These are phyloP conservation scores for Saxispiralis lemnorum DNA, from an alignment of 495 filamentous ascomycete genomes.

Conservation along the genomic window DNA sequence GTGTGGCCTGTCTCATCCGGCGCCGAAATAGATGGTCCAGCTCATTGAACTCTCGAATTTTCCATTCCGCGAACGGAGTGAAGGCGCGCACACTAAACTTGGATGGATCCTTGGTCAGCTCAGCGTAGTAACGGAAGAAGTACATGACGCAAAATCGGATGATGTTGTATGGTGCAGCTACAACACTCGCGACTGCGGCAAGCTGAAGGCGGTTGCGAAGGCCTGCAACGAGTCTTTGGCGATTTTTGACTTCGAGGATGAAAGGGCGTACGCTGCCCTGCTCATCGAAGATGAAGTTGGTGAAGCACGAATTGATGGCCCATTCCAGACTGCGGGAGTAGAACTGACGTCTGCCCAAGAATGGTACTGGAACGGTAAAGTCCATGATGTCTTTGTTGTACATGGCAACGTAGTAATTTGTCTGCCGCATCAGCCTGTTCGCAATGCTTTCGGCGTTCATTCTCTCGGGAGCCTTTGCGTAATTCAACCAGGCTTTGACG, in stretches of 20 bases:
- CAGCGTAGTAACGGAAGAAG: conserved; percentile 54
- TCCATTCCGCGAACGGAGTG: conserved; percentile 89
- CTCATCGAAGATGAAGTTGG: conserved; percentile 87
- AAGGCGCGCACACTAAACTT: conserved; percentile 70
- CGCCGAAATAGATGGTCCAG: conserved; percentile 79
- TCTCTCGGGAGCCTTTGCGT: conserved; percentile 74
- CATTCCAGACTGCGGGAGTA: conserved; percentile 73
- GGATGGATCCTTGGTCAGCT: conserved; percentile 84
- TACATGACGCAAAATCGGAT: conserved; percentile 70
- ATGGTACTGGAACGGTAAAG: conserved; percentile 68
- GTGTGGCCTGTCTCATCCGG: conserved; percentile 82
- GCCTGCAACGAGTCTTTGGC: conserved; percentile 56
- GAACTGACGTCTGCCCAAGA: conserved; percentile 56
- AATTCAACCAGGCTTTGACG: conserved; percentile 44
- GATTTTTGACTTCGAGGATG: conserved; percentile 67
- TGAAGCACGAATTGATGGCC: conserved; percentile 71
- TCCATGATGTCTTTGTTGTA: conserved; percentile 93
- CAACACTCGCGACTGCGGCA: conserved; percentile 66
- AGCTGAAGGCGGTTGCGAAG: conserved; percentile 62
- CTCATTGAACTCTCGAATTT: conserved; percentile 96
- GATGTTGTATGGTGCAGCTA: conserved; percentile 69
- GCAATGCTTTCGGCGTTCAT: conserved; percentile 96
- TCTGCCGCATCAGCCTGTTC: conserved; percentile 86
- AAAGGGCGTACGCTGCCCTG: conserved; percentile 63
- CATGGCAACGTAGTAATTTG: conserved; percentile 89